Evolutionary conservation across 75 land plant species (phyloP), one percentile per base, ranked within the genome.

Genomic region (Sequoiadendron giganteum): DNA sequence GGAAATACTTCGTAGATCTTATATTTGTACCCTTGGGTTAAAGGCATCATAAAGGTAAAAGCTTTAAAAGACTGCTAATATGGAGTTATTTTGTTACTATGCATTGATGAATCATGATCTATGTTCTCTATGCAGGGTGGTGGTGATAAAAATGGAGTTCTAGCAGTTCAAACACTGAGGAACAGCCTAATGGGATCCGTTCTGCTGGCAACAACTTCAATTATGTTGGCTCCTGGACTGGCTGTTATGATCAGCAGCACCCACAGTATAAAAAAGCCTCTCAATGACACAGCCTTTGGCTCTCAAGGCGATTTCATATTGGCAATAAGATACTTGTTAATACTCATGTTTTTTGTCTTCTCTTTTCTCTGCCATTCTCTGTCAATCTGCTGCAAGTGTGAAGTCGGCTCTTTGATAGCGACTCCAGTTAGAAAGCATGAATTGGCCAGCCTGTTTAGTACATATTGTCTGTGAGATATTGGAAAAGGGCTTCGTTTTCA

Each of bases 401-500:
- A 96, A 54, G 99, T 96, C 61, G 94, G 95, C 90, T 94, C 92
- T 91, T 94, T 96, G 65, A 91, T 96, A 91, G 96, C 95, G 90
- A 79, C 88, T 58, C 77, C 77, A 34, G 7, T 34, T 3, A 34
- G 16, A 32, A 95, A 94, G 13, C 78, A 72, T 2, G 73, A 42
- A 42, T 45, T 38, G 40, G 3, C 10, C 80, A 49, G 6, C 8
- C 19, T 77, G 28, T 13, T 89, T 19, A 85, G 87, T 1, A 70
- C 89, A 18, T 93, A 91, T 45, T 92, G 93, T 97, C 40, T 83
- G 91, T 9, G 93, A 93, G 81, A 88, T 96, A 9, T 87, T 97
- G 38, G 96, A 94, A 83, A 90, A 84, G 65, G 95, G 96, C 3
- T 91, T 87, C 70, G 42, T 89, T 28, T 89, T 96, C 72, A 93